These are phyloP conservation scores for Turritis glabra DNA, from an alignment of 345 rosid genomes.

Conservation along the genomic window DNA sequence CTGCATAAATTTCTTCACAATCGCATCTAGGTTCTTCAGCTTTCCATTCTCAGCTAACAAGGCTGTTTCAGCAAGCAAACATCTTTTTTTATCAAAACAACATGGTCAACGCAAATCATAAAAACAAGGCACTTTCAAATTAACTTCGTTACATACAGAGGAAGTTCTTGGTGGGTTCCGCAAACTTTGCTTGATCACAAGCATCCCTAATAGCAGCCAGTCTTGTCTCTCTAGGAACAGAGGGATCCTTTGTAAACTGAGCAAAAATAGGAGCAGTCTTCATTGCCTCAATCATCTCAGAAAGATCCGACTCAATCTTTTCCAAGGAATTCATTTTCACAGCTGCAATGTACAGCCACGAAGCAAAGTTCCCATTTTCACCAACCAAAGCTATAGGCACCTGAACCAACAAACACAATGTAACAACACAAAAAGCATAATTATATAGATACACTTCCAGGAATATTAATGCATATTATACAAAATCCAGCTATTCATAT, in stretches of 20 bases:
- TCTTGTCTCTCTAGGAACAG: conserved; percentile 65
- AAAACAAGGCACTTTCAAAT: not conserved
- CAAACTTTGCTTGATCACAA: conserved; percentile 62
- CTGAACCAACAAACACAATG: conserved; percentile 43
- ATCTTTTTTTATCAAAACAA: not conserved
- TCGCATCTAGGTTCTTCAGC: conserved; percentile 63
- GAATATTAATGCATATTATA: not conserved
- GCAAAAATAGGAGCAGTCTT: conserved; percentile 58
- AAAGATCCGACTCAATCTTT: conserved; percentile 73
- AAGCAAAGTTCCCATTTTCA: conserved; percentile 87
- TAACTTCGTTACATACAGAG: conserved; percentile 51
- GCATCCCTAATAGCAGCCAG: conserved; percentile 65
- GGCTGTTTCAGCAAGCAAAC: conserved; percentile 43
- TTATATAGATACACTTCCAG: not conserved
- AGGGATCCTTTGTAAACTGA: conserved; percentile 74
- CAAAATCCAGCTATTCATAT: conserved; percentile 2
- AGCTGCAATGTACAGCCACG: conserved; percentile 73
- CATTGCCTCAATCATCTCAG: conserved; percentile 63
- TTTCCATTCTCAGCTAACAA: conserved; percentile 82
- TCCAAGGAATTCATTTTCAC: conserved; percentile 67
- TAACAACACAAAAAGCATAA: not conserved
- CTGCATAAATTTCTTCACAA: conserved; percentile 62
- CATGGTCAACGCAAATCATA: not conserved
- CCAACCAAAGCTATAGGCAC: conserved; percentile 73
- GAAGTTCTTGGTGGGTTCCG: conserved; percentile 74